Conservation (phyloP, 2,329 filamentous ascomycete genomes). For the Aureobasidium sp. region DNA sequence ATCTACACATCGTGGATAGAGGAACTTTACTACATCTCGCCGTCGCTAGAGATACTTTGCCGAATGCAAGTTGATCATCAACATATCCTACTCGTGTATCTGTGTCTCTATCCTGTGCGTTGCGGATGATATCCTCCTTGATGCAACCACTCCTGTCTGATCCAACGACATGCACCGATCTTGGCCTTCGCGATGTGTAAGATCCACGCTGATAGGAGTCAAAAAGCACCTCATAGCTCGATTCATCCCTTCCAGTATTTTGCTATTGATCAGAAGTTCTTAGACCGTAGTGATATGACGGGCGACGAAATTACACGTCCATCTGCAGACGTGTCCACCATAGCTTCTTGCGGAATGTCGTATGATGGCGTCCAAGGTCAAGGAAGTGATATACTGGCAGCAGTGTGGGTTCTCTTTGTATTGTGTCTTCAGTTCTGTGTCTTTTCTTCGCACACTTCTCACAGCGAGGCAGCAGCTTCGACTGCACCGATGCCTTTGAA, state of each 20-base stretch:
- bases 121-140: background rate
- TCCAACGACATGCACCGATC: too few species aligned
- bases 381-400: too few species aligned
- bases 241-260: too few species aligned
- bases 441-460: background rate
- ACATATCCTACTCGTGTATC: background rate
- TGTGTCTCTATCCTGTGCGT: background rate
- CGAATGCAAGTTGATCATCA: background rate
- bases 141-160: background rate
- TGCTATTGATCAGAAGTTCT: too few species aligned
- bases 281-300: too few species aligned
- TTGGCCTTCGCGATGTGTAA: background rate
- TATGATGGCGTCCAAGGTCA: too few species aligned
- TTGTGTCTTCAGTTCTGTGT: background rate
- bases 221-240: background rate
- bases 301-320: too few species aligned
- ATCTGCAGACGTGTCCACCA: too few species aligned
- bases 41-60: background rate
- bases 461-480: slow-evolving; percentile 38
- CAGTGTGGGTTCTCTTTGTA: too few species aligned
- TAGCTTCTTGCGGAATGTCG: too few species aligned
- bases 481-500: slow-evolving; percentile 40
- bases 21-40: background rate
- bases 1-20: background rate
- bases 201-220: too few species aligned